These are phyloP conservation scores for Nosema muscidifuracis DNA, from an alignment of 371 early-diverging fungal species.

Conservation along the genomic window DNA sequence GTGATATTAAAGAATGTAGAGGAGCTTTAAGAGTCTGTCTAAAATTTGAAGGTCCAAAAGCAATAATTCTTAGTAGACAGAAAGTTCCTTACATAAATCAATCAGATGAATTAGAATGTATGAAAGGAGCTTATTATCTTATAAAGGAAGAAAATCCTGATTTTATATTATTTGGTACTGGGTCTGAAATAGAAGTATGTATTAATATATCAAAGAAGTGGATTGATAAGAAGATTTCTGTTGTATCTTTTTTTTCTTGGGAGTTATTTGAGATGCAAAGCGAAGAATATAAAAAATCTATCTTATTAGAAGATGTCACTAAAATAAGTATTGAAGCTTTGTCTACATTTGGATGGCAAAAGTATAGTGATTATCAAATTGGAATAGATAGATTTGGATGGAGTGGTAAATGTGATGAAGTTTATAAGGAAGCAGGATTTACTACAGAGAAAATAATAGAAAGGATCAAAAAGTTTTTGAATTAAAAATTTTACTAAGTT, in stretches of 20 bases:
- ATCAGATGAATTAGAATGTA: constrained; percentile 68
- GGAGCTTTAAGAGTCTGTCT: constrained; percentile 51
- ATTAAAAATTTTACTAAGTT: neutral
- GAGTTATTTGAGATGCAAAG: constrained; percentile 84
- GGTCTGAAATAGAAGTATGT: constrained; percentile 82
- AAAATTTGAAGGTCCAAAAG: constrained; percentile 69
- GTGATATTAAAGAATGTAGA: constrained; percentile 81
- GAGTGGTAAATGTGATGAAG: constrained; percentile 65
- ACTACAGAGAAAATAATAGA: constrained; percentile 45
- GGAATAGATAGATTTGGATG: constrained; percentile 87
- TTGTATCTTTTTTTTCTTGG: constrained; percentile 87
- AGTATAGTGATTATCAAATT: constrained; percentile 78
- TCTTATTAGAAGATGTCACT: constrained; percentile 72
- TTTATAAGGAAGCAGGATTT: constrained; percentile 54
- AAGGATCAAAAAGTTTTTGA: constrained; percentile 23
- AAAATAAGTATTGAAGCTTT: constrained; percentile 84
- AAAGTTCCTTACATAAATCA: constrained; percentile 79
- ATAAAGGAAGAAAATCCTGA: constrained; percentile 69
- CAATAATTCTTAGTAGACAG: constrained; percentile 83
- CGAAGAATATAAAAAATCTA: constrained; percentile 72
- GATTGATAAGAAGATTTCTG: constrained; percentile 66
- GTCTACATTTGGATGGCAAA: constrained; percentile 81
- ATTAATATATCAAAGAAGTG: constrained; percentile 74
- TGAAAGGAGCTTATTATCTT: constrained; percentile 55
- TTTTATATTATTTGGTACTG: constrained; percentile 76